phyloP scores from a whole-genome alignment of 495 filamentous ascomycete species.

The Parathielavia appendiculata region DNA sequence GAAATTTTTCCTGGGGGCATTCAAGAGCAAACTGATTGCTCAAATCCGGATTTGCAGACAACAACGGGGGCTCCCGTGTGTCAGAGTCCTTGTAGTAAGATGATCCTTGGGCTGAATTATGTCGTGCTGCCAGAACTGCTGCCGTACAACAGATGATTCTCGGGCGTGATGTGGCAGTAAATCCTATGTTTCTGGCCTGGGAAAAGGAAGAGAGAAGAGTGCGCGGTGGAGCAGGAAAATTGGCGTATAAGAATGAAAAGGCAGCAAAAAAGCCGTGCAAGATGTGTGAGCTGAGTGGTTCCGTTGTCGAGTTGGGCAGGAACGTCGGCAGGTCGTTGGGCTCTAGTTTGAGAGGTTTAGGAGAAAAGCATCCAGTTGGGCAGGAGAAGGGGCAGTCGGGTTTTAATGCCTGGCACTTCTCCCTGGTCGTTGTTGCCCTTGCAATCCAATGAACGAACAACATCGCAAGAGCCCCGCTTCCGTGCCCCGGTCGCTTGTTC shows the following conservation, averaged over 20 bases:
- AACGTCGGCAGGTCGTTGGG: conserved; percentile 42
- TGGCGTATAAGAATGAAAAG: conserved; percentile 5
- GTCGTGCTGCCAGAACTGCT: conserved; percentile 22
- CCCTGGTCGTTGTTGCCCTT: conserved; percentile 3
- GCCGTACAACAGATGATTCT: conserved; percentile 26
- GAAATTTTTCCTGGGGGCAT: conserved; percentile 37
- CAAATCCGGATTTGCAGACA: conserved; percentile 19
- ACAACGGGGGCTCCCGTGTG: conserved; percentile 20
- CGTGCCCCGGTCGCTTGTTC: conserved; percentile 9
- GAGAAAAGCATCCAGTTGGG: conserved; percentile 40
- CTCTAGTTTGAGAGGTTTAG: conserved; percentile 34
- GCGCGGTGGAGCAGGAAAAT: conserved; percentile 4
- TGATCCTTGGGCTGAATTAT: conserved; percentile 24
- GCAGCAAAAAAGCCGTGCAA: conserved; percentile 9
- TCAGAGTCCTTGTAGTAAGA: conserved; percentile 23
- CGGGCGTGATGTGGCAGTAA: conserved; percentile 10
- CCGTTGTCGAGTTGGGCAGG: conserved; percentile 38
- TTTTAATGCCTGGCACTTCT: conserved; percentile 42
- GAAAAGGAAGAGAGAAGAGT: not conserved
- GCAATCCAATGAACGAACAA: not conserved
- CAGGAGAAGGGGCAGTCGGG: conserved; percentile 44
- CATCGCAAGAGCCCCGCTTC: conserved; percentile 21
- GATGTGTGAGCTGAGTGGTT: conserved; percentile 7
- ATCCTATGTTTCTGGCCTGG: not conserved
- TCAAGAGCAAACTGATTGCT: conserved; percentile 21